Base-by-base conservation (phyloP, 495 filamentous ascomycete species). In the Clohesyomyces aquaticus region DNA sequence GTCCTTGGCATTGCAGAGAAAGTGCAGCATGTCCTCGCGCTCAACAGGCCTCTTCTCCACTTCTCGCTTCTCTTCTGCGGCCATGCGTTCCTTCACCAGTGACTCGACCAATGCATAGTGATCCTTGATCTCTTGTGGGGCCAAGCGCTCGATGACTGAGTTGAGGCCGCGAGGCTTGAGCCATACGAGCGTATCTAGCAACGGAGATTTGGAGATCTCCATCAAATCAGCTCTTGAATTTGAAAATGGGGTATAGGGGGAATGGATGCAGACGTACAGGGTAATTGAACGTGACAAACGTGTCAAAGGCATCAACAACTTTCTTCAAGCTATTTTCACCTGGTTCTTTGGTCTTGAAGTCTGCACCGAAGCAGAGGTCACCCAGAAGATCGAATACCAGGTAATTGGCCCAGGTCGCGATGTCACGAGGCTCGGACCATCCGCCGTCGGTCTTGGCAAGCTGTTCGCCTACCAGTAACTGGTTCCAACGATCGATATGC, bases 331-430 rank as follows among this genome's bases (percentile, higher is more conserved):
- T 28, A 32, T 52, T 64, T 12, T 55, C 27, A 4, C 54, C 62
- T 1, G 51, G 50, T 46, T 69, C 61, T 50, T 69, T 68, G 23
- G 47, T 68, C 16, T 51, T 77, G 72, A 89, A 89, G 11, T 82
- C 77, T 69, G 87, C 86, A 11, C 85, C 86, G 69, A 90, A 91
- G 60, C 79, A 81, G 2, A 91, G 67, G 29, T 89, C 84, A 3
- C 87, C 87, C 69, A 91, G 82, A 14, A 89, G 82, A 66, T 91
- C 88, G 77, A 89, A 90, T 51, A 82, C 80, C 11, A 87, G 78
- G 71, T 81, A 88, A 70, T 83, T 85, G 51, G 77, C 80, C 81
- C 83, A 88, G 58, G 82, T 76, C 0, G 83, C 74, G 74, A 88
- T 81, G 66, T 89, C 56, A 2, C 27, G 63, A 4, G 63, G 32